phyloP scores from a whole-genome alignment of 2,329 filamentous ascomycete species.

The Acrocalymma vagum region DNA sequence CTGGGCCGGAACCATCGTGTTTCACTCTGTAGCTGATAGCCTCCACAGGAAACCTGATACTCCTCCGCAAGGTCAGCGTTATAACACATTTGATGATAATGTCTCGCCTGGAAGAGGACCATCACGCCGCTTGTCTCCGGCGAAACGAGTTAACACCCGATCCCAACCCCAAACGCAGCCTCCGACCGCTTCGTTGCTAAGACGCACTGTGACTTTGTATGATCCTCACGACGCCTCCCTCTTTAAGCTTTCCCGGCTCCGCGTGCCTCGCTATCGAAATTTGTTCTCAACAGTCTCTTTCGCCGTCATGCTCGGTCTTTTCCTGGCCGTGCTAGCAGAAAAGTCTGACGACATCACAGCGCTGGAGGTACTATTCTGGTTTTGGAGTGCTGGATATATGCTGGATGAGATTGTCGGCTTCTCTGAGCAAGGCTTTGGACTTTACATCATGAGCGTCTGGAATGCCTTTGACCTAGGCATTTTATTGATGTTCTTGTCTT shows the following conservation, averaged over 20 bases:
- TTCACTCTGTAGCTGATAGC: constrained; percentile 87
- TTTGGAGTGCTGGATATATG: constrained; percentile 98
- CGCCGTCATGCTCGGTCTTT: constrained; percentile 83
- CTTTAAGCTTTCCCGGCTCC: constrained; percentile 88
- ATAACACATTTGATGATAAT: constrained; percentile 28
- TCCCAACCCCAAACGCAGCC: constrained; percentile 28
- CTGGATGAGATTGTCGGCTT: constrained; percentile 95
- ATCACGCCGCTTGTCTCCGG: constrained; percentile 35
- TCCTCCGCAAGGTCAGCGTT: constrained; percentile 26
- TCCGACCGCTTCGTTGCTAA: constrained; percentile 53
- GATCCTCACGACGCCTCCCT: constrained; percentile 89
- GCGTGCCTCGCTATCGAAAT: constrained; percentile 90
- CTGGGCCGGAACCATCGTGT: constrained; percentile 95
- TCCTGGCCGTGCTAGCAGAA: constrained; percentile 80
- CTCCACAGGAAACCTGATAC: constrained; percentile 71
- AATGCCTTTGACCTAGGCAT: constrained; percentile 95
- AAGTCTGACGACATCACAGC: constrained; percentile 82
- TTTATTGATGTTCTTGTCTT: constrained; percentile 81
- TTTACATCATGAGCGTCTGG: constrained; percentile 98
- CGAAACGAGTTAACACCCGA: constrained; percentile 22
- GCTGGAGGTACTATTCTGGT: constrained; percentile 91
- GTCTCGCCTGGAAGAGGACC: constrained; percentile 41
- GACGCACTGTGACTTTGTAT: constrained; percentile 85
- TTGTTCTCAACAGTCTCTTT: constrained; percentile 90
- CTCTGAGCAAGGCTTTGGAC: constrained; percentile 93